Conservation (phyloP, 345 rosid species). For the Dimocarpus longan region DNA sequence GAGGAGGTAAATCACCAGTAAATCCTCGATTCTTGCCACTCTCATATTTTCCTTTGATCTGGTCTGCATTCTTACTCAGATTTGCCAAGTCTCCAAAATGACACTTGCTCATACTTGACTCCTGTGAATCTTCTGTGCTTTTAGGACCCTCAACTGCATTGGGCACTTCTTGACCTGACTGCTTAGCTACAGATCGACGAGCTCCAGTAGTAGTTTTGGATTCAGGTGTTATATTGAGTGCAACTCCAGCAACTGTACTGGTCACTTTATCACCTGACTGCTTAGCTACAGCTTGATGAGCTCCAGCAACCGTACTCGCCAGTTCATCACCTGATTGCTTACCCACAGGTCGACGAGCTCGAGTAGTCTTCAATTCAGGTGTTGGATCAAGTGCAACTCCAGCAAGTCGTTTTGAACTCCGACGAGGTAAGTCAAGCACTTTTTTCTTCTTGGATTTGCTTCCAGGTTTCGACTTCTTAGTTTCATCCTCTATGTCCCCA, state of each 20-base stretch:
- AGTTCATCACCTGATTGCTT: constrained; percentile 32
- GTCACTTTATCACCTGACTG: constrained; percentile 24
- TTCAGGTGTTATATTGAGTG: constrained; percentile 66
- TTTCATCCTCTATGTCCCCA: constrained; percentile 31
- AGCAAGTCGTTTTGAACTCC: constrained; percentile 90
- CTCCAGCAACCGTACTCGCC: constrained; percentile 34
- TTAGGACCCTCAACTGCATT: constrained; percentile 23
- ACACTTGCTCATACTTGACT: constrained; percentile 25
- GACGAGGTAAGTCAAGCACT: constrained; percentile 45
- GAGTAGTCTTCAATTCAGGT: constrained; percentile 55
- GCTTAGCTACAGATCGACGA: constrained; percentile 39
- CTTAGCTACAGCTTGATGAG: constrained; percentile 37
- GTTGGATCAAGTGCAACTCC: constrained; percentile 71
- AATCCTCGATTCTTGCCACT: constrained; percentile 21
- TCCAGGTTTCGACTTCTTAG: constrained; percentile 21
- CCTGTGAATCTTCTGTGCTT: constrained; percentile 16
- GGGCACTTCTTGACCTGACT: constrained; percentile 5
- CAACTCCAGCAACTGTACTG: constrained; percentile 59
- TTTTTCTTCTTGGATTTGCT: constrained; percentile 43
- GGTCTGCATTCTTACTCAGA: constrained; percentile 21
- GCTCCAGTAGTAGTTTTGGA: constrained; percentile 42
- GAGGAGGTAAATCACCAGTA: constrained; percentile 11
- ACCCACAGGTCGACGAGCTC: constrained; percentile 40
- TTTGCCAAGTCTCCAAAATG: constrained; percentile 23
- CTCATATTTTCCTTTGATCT: constrained; percentile 24